phyloP scores from a whole-genome alignment of 768 basidiomycete genomes.

The Hygrocybe punicea region DNA sequence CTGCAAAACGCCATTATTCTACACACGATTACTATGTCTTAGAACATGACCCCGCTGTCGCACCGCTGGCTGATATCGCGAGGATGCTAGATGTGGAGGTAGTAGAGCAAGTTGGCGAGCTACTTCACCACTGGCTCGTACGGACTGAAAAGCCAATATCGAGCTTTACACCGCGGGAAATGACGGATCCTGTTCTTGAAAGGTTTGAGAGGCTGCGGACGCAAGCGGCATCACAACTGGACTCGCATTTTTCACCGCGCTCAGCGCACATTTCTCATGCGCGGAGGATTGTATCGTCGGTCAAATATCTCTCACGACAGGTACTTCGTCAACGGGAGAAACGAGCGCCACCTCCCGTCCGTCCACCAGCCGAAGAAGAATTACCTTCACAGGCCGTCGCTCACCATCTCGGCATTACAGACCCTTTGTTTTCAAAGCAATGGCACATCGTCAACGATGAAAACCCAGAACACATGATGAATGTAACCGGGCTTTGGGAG shows the following conservation, averaged over 20 bases:
- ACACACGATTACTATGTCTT: constrained; percentile 82
- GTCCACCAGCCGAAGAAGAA: constrained; percentile 32
- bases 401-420: constrained; percentile 61
- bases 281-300: constrained; percentile 49
- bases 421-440: constrained; percentile 80
- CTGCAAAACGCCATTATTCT: constrained; percentile 52
- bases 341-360: constrained; percentile 65
- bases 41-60: constrained; percentile 55
- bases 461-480: constrained; percentile 80
- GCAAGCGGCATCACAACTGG: constrained; percentile 25
- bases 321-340: constrained; percentile 64
- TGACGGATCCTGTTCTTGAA: constrained; percentile 48
- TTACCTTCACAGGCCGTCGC: constrained; percentile 46
- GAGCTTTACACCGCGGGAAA: constrained; percentile 31
- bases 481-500: constrained; percentile 90
- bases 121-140: constrained; percentile 80
- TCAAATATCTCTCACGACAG: constrained; percentile 62
- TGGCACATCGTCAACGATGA: constrained; percentile 95
- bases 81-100: constrained; percentile 70
- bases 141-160: constrained; percentile 45
- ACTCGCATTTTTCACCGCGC: constrained; percentile 36
- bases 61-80: constrained; percentile 60
- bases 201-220: constrained; percentile 45
- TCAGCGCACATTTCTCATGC: constrained; percentile 47
- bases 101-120: constrained; percentile 83